Percentiles rank a stretch among this genome's conserved stretches.
Conservation (phyloP, 257 asterid species). For the Capsicum pubescens region DNA sequence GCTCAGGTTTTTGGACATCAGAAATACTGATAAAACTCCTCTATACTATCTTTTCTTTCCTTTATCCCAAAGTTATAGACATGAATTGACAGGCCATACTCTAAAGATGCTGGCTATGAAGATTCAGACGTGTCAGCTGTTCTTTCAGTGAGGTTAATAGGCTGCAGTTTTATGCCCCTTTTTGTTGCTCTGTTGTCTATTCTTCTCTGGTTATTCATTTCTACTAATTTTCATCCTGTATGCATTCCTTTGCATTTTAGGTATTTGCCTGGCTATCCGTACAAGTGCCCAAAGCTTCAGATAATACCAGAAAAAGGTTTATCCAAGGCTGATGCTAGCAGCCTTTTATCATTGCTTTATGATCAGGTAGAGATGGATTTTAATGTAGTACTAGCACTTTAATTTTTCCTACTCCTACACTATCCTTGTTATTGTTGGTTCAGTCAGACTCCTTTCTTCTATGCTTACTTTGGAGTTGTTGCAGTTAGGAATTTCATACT, state of each 20-base stretch:
- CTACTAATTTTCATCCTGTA: constrained; percentile 14
- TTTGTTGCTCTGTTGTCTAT: constrained; percentile 13
- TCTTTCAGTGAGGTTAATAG: constrained; percentile 84
- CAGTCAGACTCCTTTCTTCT: constrained; percentile 12
- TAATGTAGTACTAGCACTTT: not conserved
- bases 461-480: constrained; percentile 8
- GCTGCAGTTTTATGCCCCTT: constrained; percentile 6
- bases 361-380: constrained; percentile 72
- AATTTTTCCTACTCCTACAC: not conserved
- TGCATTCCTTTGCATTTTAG: constrained; percentile 45
- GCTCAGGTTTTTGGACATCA: constrained; percentile 66
- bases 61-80: constrained; percentile 17
- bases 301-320: constrained; percentile 84
- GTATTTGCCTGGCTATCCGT: constrained; percentile 88
- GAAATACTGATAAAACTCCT: constrained; percentile 26
- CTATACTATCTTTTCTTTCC: not conserved
- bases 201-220: not conserved
- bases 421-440: constrained; percentile 26
- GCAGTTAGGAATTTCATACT: constrained; percentile 27
- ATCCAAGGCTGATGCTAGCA: constrained; percentile 67
- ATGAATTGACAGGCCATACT: constrained; percentile 80
- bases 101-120: constrained; percentile 89
- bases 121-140: constrained; percentile 79
- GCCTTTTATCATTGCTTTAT: constrained; percentile 78
- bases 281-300: constrained; percentile 87